Base-by-base conservation (phyloP, 2,329 filamentous ascomycete genomes). In the Penicillium sp. region DNA sequence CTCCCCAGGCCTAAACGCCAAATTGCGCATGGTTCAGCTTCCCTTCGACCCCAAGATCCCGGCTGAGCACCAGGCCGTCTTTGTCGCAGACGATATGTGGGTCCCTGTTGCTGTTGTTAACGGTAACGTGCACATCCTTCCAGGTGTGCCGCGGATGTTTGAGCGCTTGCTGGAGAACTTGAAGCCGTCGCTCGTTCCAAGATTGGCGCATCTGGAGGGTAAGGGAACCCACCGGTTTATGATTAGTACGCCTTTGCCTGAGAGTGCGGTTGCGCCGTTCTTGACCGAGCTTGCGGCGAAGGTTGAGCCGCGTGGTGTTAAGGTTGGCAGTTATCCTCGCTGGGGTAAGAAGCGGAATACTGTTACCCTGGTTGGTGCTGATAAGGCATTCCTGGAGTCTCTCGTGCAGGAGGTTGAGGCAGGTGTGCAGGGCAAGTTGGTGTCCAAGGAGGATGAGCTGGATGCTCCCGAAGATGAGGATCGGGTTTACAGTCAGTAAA, bases 311-410 rank as follows among this genome's bases (percentile, higher is more conserved):
- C 86, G 84, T 68, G 92, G 91, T 3, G 84, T 98, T 68, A 98
- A 98, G 78, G 91, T 98, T 16, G 95, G 95, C 47, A 96, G 91
- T 75, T 98, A 99, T 76, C 95, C 95, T 35, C 82, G 91, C 54
- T 97, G 93, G 92, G 91, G 90, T 5, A 93, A 91, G 81, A 86
- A 86, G 68, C 82, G 82, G 61, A 98, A 98, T 75, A 95, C 92
- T 0, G 91, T 98, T 48, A 97, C 93, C 11, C 79, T 99, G 52
- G 93, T 97, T 16, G 86, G 82, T 16, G 87, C 86, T 63, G 90
- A 97, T 70, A 80, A 83, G 64, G 87, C 84, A 24, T 93, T 85
- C 65, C 83, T 98, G 71, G 91, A 96, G 72, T 87, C 86, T 50
- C 75, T 97, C 60, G 84, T 96, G 14, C 77, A 82, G 0, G 91